A percentile compares a stretch with the other conserved stretches of the same genome.
Evolutionary conservation across 805 yeast species (phyloP).

Genomic region (Sugiyamaella chiloensis): DNA sequence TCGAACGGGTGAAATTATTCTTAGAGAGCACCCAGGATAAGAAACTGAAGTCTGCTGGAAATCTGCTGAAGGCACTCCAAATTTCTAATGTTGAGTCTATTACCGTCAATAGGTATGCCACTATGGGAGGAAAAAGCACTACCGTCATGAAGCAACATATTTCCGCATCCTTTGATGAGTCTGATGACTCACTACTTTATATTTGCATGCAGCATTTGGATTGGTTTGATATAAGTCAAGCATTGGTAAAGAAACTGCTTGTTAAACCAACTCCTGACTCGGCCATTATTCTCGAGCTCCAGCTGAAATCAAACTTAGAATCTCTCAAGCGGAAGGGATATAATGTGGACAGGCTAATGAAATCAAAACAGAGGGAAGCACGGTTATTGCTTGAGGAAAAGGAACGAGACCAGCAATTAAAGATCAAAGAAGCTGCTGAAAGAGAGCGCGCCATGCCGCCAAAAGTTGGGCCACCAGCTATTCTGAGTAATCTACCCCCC

Average conservation of each 20-base stretch:
- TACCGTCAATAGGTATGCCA: conserved; percentile 20
- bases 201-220: conserved; percentile 25
- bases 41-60: conserved; percentile 6
- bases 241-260: conserved; percentile 30
- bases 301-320: conserved; percentile 31
- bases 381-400: conserved; percentile 14
- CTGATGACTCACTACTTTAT: conserved; percentile 16
- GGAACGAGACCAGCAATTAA: conserved; percentile 11
- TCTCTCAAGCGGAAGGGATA: conserved; percentile 37
- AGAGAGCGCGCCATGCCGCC: no score
- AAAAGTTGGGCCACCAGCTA: no score
- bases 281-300: conserved; percentile 36
- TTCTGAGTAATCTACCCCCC: no score
- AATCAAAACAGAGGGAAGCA: conserved; percentile 18
- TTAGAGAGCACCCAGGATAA: conserved; percentile 29
- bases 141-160: conserved; percentile 21
- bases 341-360: conserved; percentile 35
- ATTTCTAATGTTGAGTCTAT: conserved; percentile 29
- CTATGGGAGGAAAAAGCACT: conserved; percentile 14
- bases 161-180: conserved; percentile 24
- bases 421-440: conserved; percentile 13
- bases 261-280: conserved; percentile 37
- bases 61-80: conserved; percentile 18
- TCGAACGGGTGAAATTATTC: conserved; percentile 34
- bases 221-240: conserved; percentile 38